These are phyloP conservation scores for Leishmania braziliensis DNA, from an alignment of 208 protist species.

Conservation along the genomic window DNA sequence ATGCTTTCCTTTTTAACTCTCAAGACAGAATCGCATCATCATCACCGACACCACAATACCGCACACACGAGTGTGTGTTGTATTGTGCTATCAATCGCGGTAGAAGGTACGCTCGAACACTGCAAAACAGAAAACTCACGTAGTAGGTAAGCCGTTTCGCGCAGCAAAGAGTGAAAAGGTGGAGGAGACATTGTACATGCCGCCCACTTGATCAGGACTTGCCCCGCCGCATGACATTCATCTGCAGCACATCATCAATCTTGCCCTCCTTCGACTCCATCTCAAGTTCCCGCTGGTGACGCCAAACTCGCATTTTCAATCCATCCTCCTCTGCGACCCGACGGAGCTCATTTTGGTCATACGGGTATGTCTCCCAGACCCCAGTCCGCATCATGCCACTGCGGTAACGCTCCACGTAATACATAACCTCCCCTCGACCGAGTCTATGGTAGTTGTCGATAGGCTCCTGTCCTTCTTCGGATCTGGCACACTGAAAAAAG, in stretches of 20 bases:
- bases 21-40: background rate
- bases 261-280: slow-evolving; percentile 68
- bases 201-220: slow-evolving; percentile 3
- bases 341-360: slow-evolving; percentile 72
- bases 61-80: background rate
- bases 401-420: slow-evolving; percentile 76
- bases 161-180: background rate
- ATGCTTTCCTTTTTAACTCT: background rate
- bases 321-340: slow-evolving; percentile 76
- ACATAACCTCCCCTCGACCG: slow-evolving; percentile 72
- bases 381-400: slow-evolving; percentile 78
- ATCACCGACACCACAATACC: too few species aligned
- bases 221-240: slow-evolving; percentile 46
- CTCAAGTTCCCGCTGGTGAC: slow-evolving; percentile 77
- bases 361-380: slow-evolving; percentile 75
- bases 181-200: too few species aligned
- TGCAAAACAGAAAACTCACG: background rate
- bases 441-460: slow-evolving; percentile 66
- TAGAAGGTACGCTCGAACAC: background rate
- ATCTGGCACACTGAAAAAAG: slow-evolving; percentile 52
- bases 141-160: background rate
- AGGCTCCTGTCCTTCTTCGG: slow-evolving; percentile 62
- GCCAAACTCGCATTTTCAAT: slow-evolving; percentile 85
- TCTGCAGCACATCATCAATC: slow-evolving; percentile 75
- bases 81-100: too few species aligned